Evolutionary conservation across 768 basidiomycete genomes (phyloP).

Genomic region (Ramaria rubella): DNA sequence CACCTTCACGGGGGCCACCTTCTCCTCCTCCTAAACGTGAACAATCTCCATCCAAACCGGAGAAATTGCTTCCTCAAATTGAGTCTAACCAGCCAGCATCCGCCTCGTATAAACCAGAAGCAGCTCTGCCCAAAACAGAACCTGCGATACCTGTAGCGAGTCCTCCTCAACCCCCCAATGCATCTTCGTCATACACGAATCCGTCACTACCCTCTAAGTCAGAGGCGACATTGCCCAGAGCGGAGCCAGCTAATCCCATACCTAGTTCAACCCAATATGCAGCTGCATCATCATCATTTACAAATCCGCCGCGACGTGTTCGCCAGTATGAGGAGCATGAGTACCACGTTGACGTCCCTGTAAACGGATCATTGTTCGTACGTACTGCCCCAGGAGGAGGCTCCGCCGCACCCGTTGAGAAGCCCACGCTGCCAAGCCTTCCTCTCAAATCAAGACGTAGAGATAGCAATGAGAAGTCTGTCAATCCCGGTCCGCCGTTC

Average conservation of each 20-base stretch:
- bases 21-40: background rate
- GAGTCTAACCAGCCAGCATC: background rate
- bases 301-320: background rate
- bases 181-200: no score
- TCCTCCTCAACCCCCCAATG: background rate
- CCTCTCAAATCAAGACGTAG: background rate
- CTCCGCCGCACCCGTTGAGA: slow-evolving; percentile 9
- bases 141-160: background rate
- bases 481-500: background rate
- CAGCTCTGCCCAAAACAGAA: background rate
- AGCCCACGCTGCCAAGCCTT: slow-evolving; percentile 7
- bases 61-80: background rate
- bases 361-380: slow-evolving; percentile 1
- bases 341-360: slow-evolving; percentile 10
- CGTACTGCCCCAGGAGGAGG: slow-evolving; percentile 1
- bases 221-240: no score
- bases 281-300: background rate
- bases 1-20: background rate
- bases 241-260: background rate
- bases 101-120: background rate
- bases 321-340: background rate
- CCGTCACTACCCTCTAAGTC: no score
- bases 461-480: background rate
- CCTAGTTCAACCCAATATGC: background rate
- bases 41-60: background rate